phyloP scores from a whole-genome alignment of 139 green algal genomes.

The Chlorella vulgaris region DNA sequence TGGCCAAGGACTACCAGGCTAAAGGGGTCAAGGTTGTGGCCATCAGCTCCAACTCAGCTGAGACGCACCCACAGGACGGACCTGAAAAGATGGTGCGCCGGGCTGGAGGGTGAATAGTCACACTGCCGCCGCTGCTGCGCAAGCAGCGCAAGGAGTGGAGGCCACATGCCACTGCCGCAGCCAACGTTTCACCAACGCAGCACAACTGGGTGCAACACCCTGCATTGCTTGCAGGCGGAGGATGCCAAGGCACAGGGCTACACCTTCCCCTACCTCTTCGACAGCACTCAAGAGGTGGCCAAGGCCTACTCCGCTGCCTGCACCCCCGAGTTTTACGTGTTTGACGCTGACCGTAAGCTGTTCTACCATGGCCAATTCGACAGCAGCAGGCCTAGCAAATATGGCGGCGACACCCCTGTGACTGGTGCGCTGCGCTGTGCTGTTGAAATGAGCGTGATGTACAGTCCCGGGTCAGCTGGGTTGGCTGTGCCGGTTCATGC shows the following conservation, averaged over 20 bases:
- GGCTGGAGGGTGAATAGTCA: neutral
- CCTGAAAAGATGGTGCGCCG: constrained; percentile 67
- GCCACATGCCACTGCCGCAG: neutral
- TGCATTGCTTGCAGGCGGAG: constrained; percentile 25
- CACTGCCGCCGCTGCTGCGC: too few species aligned
- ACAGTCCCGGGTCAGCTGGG: too few species aligned
- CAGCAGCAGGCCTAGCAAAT: constrained; percentile 48
- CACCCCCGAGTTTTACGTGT: constrained; percentile 86
- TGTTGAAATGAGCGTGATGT: too few species aligned
- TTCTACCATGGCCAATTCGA: constrained; percentile 73
- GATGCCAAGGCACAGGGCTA: constrained; percentile 52
- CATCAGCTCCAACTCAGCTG: constrained; percentile 75
- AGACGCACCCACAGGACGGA: constrained; percentile 77
- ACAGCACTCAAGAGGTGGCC: constrained; percentile 81
- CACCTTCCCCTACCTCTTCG: constrained; percentile 61
- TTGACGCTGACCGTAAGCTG: constrained; percentile 61
- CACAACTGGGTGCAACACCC: too few species aligned
- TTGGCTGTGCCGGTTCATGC: too few species aligned
- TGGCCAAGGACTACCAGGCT: constrained; percentile 63
- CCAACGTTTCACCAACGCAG: neutral
- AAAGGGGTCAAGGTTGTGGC: constrained; percentile 73
- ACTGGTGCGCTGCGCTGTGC: neutral
- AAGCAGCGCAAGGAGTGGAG: too few species aligned
- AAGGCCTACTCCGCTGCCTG: constrained; percentile 81
- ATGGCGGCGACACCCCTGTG: neutral